Evolutionary conservation across 2,329 filamentous ascomycete genomes (phyloP).

Genomic region (Talaromyces marneffei): DNA sequence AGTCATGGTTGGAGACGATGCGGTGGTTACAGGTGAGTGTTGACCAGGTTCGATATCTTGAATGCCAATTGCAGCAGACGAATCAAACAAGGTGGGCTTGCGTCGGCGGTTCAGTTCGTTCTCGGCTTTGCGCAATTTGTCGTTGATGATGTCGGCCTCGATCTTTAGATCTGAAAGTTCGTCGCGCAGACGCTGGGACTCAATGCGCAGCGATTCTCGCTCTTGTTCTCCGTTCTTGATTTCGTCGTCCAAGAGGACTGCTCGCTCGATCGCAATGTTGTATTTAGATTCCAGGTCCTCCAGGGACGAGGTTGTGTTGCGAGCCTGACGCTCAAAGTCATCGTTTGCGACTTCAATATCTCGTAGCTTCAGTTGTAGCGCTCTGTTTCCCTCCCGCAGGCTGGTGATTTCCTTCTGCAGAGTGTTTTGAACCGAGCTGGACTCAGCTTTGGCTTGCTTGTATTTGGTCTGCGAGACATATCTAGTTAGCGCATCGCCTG

Average conservation of each 20-base stretch:
- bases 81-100: conserved; percentile 47
- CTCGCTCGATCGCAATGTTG: conserved; percentile 86
- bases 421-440: conserved; percentile 72
- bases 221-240: conserved; percentile 88
- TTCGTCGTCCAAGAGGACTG: conserved; percentile 91
- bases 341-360: conserved; percentile 98
- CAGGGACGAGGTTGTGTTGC: conserved; percentile 89
- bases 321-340: conserved; percentile 92
- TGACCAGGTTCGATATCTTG: conserved; percentile 67
- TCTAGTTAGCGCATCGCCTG: background rate
- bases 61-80: conserved; percentile 42
- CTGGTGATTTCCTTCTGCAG: conserved; percentile 95
- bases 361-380: conserved; percentile 73
- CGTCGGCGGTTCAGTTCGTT: conserved; percentile 46
- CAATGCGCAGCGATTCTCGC: conserved; percentile 80
- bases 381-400: conserved; percentile 76
- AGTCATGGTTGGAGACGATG: conserved; percentile 82
- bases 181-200: conserved; percentile 80
- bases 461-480: conserved; percentile 67
- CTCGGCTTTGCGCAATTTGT: conserved; percentile 76
- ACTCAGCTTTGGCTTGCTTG: conserved; percentile 87
- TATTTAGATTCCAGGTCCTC: conserved; percentile 97
- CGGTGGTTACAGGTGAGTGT: conserved; percentile 69
- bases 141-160: conserved; percentile 86
- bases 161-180: conserved; percentile 91